Evolutionary conservation across 2,329 filamentous ascomycete genomes (phyloP).

Genomic region (Rutstroemia sp.): DNA sequence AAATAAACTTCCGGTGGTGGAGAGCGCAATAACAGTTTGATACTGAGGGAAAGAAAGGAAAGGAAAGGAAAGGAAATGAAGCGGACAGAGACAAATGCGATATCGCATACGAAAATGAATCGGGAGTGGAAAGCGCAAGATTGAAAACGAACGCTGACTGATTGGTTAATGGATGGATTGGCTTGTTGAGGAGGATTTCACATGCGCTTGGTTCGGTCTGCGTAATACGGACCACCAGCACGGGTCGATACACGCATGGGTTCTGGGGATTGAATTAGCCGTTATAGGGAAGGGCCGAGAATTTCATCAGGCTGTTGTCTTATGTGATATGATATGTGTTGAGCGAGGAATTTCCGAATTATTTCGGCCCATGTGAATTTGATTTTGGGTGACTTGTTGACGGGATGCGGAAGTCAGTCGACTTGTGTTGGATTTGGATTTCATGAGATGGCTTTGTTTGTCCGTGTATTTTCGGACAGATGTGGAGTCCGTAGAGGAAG

Average conservation of each 20-base stretch:
- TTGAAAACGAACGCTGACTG: neutral
- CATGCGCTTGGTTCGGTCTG: too few relatives aligned
- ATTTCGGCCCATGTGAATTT: neutral
- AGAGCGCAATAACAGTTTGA: neutral
- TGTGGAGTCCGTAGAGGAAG: neutral
- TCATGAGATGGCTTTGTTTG: too few relatives aligned
- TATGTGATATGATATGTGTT: neutral
- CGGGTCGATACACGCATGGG: neutral
- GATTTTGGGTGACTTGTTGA: neutral
- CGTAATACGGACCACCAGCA: too few relatives aligned
- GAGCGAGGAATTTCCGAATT: too few relatives aligned
- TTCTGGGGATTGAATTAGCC: neutral
- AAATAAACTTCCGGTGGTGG: neutral
- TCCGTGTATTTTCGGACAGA: too few relatives aligned
- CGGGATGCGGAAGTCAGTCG: neutral
- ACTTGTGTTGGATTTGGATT: too few relatives aligned
- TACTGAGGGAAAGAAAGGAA: too few relatives aligned
- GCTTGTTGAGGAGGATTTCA: neutral
- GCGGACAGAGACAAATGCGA: neutral
- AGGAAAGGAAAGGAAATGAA: neutral
- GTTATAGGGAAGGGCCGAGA: conserved; percentile 1
- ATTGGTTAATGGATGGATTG: neutral
- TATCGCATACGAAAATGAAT: conserved; percentile 3
- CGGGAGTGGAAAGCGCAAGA: neutral
- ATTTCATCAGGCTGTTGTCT: neutral